phyloP scores from a whole-genome alignment of 2,329 filamentous ascomycete species.

The Trichoderma koningii region DNA sequence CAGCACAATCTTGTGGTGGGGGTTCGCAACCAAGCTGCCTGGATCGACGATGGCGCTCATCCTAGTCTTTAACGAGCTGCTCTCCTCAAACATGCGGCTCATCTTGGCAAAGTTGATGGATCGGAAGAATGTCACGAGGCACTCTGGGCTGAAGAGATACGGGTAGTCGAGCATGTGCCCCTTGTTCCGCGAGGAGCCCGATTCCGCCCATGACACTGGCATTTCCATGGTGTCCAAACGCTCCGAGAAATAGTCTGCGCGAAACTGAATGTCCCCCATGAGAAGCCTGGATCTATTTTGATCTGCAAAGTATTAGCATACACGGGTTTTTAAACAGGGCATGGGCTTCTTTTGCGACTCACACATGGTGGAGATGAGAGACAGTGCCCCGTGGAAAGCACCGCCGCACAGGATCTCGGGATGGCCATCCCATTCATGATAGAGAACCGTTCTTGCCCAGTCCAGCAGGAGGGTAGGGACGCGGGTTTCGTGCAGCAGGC shows the following conservation, averaged over 20 bases:
- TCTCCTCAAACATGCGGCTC: constrained; percentile 75
- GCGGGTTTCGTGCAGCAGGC: constrained; percentile 58
- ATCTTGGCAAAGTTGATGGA: constrained; percentile 85
- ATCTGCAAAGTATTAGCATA: constrained; percentile 46
- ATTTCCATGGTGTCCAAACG: constrained; percentile 73
- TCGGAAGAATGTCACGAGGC: constrained; percentile 80
- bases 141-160: constrained; percentile 73
- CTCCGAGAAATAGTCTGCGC: constrained; percentile 74
- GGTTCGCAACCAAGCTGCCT: constrained; percentile 57
- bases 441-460: constrained; percentile 72
- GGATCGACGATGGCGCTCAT: constrained; percentile 59
- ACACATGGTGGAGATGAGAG: constrained; percentile 73
- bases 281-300: constrained; percentile 64
- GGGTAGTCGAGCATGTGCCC: constrained; percentile 78
- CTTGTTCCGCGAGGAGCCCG: constrained; percentile 60
- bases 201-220: constrained; percentile 70
- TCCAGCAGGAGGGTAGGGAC: constrained; percentile 63
- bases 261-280: constrained; percentile 69
- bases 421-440: constrained; percentile 79
- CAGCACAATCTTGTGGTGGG: constrained; percentile 62
- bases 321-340: no score
- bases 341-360: constrained; percentile 42
- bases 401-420: constrained; percentile 69
- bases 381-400: constrained; percentile 74
- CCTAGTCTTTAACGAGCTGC: constrained; percentile 58